Percentiles rank a stretch among this genome's conserved stretches.
Conservation (phyloP, 2,329 filamentous ascomycete genomes). For the Chaetomium sp. region DNA sequence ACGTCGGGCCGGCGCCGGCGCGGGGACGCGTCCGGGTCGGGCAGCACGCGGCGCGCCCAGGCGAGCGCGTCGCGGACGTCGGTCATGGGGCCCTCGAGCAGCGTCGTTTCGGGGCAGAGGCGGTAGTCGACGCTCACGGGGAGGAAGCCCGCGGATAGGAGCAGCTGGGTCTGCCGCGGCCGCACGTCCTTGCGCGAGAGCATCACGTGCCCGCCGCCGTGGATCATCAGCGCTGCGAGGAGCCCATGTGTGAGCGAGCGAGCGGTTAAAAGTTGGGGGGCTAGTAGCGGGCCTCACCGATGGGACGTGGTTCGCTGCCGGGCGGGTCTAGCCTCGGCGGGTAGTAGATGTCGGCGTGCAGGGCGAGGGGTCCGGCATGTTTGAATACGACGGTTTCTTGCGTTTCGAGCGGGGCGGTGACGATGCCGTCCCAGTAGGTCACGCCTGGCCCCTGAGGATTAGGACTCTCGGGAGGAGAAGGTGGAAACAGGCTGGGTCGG, state of each 20-base stretch:
- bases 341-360: conserved; percentile 43
- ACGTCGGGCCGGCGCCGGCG: background rate
- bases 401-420: background rate
- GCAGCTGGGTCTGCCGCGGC: conserved; percentile 41
- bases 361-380: conserved; percentile 24
- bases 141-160: conserved; percentile 47
- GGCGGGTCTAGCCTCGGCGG: conserved; percentile 25
- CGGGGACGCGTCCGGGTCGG: background rate
- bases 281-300: background rate
- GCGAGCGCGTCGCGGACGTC: conserved; percentile 49
- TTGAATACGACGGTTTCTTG: conserved; percentile 34
- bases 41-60: conserved; percentile 24
- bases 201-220: conserved; percentile 48
- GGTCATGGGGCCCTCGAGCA: conserved; percentile 50
- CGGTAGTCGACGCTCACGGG: conserved; percentile 55
- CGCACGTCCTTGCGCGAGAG: conserved; percentile 44
- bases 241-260: background rate
- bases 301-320: background rate
- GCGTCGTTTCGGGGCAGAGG: conserved; percentile 51
- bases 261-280: background rate
- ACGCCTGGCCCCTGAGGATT: no score
- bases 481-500: background rate
- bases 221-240: conserved; percentile 47
- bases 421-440: no score
- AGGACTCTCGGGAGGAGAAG: background rate